Evolutionary conservation across 805 yeast species (phyloP).

Genomic region (Brettanomyces bruxellensis): DNA sequence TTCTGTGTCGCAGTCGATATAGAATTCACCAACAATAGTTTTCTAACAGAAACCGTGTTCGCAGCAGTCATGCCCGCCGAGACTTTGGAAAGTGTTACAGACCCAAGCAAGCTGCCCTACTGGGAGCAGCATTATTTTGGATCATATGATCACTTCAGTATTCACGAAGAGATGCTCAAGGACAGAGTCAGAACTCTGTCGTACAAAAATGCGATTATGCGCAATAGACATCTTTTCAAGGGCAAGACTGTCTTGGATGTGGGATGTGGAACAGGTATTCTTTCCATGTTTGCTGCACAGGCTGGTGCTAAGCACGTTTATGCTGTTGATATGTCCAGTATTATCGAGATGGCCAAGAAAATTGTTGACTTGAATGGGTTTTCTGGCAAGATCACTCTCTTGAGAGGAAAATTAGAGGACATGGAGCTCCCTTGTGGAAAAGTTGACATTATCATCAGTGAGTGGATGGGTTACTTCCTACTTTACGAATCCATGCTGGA

Average conservation of each 20-base stretch:
- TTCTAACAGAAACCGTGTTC: no score
- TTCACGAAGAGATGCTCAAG: slow-evolving; percentile 98
- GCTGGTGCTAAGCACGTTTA: slow-evolving; percentile 99
- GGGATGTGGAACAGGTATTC: slow-evolving; percentile 97
- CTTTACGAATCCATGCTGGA: slow-evolving; percentile 97
- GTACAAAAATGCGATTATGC: slow-evolving; percentile 85
- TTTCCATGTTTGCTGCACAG: slow-evolving; percentile 95
- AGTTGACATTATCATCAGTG: slow-evolving; percentile 92
- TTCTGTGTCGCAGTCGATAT: no score
- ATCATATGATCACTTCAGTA: slow-evolving; percentile 94
- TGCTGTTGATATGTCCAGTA: slow-evolving; percentile 95
- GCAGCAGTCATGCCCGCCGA: background rate
- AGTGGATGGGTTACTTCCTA: slow-evolving; percentile 99
- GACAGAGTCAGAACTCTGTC: slow-evolving; percentile 88
- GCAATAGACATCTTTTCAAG: slow-evolving; percentile 81
- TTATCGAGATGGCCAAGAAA: slow-evolving; percentile 92
- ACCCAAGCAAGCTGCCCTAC: slow-evolving; percentile 52
- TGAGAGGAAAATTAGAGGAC: slow-evolving; percentile 93
- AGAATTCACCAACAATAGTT: no score
- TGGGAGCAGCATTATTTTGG: slow-evolving; percentile 89
- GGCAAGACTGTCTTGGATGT: slow-evolving; percentile 94
- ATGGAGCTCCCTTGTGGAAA: slow-evolving; percentile 73
- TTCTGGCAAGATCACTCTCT: slow-evolving; percentile 73
- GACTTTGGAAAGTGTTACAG: slow-evolving; percentile 49
- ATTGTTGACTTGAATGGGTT: slow-evolving; percentile 80